phyloP scores from a whole-genome alignment of 306 rosid species.

The Prinsepia uniflora region DNA sequence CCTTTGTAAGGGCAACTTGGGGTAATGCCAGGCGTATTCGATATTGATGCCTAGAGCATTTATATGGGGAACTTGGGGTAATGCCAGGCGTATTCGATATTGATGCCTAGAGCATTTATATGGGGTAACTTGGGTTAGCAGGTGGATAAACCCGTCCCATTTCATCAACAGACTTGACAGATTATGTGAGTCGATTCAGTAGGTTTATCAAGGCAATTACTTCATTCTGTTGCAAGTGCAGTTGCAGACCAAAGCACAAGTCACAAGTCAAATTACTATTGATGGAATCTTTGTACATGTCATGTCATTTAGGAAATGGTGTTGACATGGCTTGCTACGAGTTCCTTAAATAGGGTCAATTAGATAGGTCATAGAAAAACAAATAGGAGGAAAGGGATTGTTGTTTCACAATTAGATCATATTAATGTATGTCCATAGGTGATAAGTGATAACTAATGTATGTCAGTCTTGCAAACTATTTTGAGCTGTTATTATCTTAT shows the following conservation, averaged over 20 bases:
- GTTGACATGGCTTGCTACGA: not conserved
- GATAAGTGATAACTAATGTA: too few species aligned
- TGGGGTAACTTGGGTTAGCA: constrained; percentile 29
- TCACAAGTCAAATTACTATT: too few species aligned
- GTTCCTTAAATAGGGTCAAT: not conserved
- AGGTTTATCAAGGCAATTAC: constrained; percentile 86
- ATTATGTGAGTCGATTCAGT: constrained; percentile 86
- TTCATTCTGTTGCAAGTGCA: constrained; percentile 90
- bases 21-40: too few species aligned
- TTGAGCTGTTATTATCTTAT: not conserved
- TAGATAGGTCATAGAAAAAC: not conserved
- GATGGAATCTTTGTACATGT: not conserved
- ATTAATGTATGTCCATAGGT: too few species aligned
- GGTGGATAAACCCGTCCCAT: constrained; percentile 38
- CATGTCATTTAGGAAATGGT: not conserved
- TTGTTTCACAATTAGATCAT: not conserved
- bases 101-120: constrained; percentile 44
- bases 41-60: too few species aligned
- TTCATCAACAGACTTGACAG: constrained; percentile 66
- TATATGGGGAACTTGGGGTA: constrained; percentile 23
- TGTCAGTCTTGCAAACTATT: not conserved
- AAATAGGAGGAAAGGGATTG: not conserved
- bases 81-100: constrained; percentile 26
- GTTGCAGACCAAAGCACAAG: constrained; percentile 47
- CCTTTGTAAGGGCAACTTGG: constrained; percentile 17